Percentiles rank a stretch among this genome's conserved stretches.
Conservation (phyloP, 345 rosid species). For the Citrus sp. region DNA sequence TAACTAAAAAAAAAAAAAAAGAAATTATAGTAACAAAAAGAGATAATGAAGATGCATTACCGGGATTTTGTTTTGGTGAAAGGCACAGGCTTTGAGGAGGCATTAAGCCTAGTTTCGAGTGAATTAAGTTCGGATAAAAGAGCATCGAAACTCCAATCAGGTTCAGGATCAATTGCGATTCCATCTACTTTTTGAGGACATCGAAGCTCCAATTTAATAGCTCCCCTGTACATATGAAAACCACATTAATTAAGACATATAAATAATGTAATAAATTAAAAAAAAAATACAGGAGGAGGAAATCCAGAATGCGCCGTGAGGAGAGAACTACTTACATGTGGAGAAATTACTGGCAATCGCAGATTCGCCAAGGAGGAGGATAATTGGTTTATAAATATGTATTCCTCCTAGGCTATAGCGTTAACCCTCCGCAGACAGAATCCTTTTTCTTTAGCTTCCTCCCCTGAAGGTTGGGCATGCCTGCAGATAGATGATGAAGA, state of each 20-base stretch:
- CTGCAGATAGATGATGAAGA: too few species aligned
- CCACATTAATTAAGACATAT: background rate
- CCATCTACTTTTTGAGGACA: constrained; percentile 55
- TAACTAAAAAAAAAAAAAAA: background rate
- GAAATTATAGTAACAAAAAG: background rate
- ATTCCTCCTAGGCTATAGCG: too few species aligned
- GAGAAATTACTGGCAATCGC: background rate
- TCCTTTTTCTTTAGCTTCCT: too few species aligned
- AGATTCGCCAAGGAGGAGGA: background rate
- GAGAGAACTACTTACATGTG: background rate
- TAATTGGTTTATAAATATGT: too few species aligned
- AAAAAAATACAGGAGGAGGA: background rate
- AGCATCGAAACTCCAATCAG: constrained; percentile 65
- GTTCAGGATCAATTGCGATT: constrained; percentile 63
- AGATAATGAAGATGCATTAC: constrained; percentile 22
- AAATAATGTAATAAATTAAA: background rate
- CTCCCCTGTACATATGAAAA: constrained; percentile 44
- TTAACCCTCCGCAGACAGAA: too few species aligned
- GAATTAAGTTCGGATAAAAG: constrained; percentile 61
- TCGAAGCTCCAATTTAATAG: constrained; percentile 53
- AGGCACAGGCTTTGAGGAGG: constrained; percentile 40
- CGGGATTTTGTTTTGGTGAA: constrained; percentile 39
- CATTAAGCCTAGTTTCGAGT: constrained; percentile 58
- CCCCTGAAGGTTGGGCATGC: too few species aligned
- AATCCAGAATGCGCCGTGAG: background rate